A percentile compares a stretch with the other conserved stretches of the same genome.
Conservation (phyloP, 306 rosid species). For the Boehmeria nivea region DNA sequence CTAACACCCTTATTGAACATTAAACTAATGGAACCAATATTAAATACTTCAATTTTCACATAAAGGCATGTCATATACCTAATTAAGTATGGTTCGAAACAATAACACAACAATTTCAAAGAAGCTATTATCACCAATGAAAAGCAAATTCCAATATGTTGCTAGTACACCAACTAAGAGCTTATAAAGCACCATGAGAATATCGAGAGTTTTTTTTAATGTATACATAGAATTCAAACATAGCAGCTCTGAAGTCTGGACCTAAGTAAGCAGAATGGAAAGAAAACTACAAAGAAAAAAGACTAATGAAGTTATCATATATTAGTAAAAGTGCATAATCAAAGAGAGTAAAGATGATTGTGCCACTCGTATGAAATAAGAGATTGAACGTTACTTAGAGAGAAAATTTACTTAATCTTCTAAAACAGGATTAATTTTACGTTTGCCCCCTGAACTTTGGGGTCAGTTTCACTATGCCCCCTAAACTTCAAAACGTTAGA, state of each 20-base stretch:
- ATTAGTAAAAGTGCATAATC: background rate
- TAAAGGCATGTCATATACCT: background rate
- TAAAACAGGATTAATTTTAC: no score
- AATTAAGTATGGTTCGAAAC: background rate
- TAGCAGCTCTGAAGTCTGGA: background rate
- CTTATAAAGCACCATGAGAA: background rate
- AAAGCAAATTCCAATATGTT: background rate
- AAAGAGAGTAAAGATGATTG: background rate
- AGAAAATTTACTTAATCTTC: constrained; percentile 1
- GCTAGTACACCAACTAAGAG: background rate
- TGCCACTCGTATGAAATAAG: background rate
- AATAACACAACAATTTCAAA: background rate
- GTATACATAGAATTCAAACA: background rate
- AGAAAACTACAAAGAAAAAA: background rate
- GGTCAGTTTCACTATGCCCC: no score
- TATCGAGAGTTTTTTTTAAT: background rate
- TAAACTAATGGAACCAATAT: background rate
- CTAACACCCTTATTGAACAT: background rate
- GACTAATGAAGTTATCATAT: background rate
- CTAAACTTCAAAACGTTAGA: no score
- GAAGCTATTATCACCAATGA: background rate
- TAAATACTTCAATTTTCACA: background rate
- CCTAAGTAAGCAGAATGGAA: background rate
- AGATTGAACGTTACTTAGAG: no score
- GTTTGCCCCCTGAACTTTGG: no score